A percentile compares a stretch with the other conserved stretches of the same genome.
These are phyloP conservation scores for Mayamaea pseudoterrestris DNA, from an alignment of 108 stramenopile species.

Conservation along the genomic window DNA sequence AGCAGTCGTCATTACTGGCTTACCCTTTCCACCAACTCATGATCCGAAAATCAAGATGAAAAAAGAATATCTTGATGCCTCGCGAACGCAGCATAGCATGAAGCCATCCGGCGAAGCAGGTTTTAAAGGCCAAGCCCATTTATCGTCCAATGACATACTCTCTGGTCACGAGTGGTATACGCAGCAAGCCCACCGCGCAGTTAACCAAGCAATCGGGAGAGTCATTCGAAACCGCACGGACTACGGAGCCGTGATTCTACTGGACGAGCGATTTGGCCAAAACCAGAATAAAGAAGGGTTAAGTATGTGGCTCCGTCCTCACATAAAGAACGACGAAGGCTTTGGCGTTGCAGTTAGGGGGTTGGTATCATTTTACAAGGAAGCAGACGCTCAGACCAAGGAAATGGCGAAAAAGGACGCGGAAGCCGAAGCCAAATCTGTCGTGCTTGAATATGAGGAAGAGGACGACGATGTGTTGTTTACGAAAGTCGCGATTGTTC, in stretches of 20 bases:
- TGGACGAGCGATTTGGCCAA: conserved; percentile 86
- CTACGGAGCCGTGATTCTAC: conserved; percentile 90
- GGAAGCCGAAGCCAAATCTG: conserved; percentile 14
- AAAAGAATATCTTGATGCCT: conserved; percentile 83
- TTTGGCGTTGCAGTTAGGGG: conserved; percentile 39
- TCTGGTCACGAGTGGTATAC: conserved; percentile 95
- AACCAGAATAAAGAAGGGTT: conserved; percentile 53
- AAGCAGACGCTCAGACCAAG: conserved; percentile 36
- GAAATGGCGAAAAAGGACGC: conserved; percentile 17
- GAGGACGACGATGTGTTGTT: conserved; percentile 18
- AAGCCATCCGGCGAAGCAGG: conserved; percentile 44
- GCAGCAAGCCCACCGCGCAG: conserved; percentile 92
- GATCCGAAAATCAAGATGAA: conserved; percentile 94
- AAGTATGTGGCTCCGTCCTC: conserved; percentile 76
- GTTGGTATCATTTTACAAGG: conserved; percentile 52
- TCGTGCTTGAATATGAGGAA: conserved; percentile 7
- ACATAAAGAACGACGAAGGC: conserved; percentile 59
- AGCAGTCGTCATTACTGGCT: conserved; percentile 92
- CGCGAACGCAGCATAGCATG: conserved; percentile 22
- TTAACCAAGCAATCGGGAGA: conserved; percentile 97
- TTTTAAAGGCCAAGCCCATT: conserved; percentile 26
- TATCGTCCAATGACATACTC: conserved; percentile 9
- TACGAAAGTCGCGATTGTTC: conserved; percentile 44
- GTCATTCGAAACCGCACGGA: conserved; percentile 96
- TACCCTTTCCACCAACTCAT: conserved; percentile 90